phyloP scores from a whole-genome alignment of 495 filamentous ascomycete species.

The Penicillium crystallinum region DNA sequence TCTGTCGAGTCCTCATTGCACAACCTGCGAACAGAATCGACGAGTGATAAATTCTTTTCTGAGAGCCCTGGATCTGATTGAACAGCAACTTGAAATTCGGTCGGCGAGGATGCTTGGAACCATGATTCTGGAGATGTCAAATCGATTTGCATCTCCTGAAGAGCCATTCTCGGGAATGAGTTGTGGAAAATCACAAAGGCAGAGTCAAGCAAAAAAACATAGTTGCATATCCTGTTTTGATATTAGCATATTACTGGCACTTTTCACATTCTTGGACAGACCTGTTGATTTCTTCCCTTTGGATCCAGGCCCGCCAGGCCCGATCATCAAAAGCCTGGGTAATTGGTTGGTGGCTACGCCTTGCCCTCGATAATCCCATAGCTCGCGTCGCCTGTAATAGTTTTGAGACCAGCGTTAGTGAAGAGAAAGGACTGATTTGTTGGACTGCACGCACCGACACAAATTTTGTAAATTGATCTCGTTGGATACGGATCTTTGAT shows the following conservation, averaged over 20 bases:
- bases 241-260: not conserved
- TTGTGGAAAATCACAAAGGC: slow-evolving; percentile 1
- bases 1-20: not conserved
- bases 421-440: not conserved
- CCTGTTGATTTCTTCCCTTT: not conserved
- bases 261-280: not conserved
- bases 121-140: not conserved
- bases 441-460: not conserved
- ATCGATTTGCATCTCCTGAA: slow-evolving; percentile 1
- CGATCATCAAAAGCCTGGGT: not conserved
- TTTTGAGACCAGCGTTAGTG: not conserved
- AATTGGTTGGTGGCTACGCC: not conserved
- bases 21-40: not conserved
- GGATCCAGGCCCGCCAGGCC: not conserved
- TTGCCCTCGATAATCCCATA: not conserved
- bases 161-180: not conserved
- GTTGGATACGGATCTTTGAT: not conserved
- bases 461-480: not conserved
- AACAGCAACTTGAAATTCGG: not conserved
- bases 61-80: not conserved
- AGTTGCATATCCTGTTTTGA: not conserved
- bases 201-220: not conserved
- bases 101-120: not conserved
- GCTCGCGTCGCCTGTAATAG: not conserved
- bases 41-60: not conserved